Conservation (phyloP, 805 yeast species). For the Candida loeiensis region DNA sequence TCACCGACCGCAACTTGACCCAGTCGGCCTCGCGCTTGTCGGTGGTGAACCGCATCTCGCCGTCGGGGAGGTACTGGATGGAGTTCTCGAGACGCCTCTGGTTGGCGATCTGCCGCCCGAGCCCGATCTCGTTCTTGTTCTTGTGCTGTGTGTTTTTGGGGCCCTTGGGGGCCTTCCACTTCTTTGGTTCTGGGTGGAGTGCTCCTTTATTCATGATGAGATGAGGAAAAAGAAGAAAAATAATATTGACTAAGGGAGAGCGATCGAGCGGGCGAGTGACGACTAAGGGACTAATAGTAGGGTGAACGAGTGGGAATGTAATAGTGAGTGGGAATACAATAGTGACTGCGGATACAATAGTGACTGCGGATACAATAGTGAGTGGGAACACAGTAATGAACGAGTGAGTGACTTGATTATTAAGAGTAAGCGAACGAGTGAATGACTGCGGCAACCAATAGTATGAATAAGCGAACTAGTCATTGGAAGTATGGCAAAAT, state of each 20-base stretch:
- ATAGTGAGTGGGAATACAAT: too few species aligned
- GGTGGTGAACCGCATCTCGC: constrained; percentile 86
- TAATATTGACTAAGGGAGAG: neutral
- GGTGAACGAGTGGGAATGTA: neutral
- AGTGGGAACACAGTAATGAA: too few species aligned
- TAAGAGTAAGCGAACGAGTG: too few species aligned
- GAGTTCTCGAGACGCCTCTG: constrained; percentile 67
- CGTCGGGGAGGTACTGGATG: constrained; percentile 73
- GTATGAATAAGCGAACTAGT: too few species aligned
- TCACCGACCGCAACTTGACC: constrained; percentile 89
- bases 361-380: too few species aligned
- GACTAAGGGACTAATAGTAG: neutral
- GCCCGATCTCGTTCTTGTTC: constrained; percentile 78
- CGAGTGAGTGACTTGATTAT: too few species aligned
- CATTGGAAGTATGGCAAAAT: too few species aligned
- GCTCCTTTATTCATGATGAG: constrained; percentile 33
- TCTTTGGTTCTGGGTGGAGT: constrained; percentile 51
- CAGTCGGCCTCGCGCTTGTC: constrained; percentile 80
- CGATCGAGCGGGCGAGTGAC: neutral
- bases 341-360: too few species aligned
- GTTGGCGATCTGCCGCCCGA: constrained; percentile 80
- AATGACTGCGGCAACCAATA: too few species aligned
- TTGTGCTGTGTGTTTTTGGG: constrained; percentile 86
- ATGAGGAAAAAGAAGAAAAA: constrained; percentile 1
- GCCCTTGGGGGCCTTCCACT: constrained; percentile 87